These are phyloP conservation scores for Penicillium sp. DNA, from an alignment of 2,329 filamentous ascomycete species.

Conservation along the genomic window DNA sequence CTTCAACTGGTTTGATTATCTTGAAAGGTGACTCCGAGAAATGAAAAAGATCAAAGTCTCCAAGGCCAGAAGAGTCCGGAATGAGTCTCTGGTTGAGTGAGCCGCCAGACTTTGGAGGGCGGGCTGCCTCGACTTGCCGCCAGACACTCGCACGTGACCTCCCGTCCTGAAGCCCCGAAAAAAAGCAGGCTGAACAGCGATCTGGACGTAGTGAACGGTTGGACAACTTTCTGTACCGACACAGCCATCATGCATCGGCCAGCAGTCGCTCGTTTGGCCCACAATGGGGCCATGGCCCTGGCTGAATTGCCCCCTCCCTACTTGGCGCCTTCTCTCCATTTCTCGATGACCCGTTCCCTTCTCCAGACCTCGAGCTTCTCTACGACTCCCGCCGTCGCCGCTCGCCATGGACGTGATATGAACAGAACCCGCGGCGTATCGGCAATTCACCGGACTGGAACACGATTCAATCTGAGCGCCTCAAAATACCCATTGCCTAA, in stretches of 20 bases:
- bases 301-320: conserved; percentile 47
- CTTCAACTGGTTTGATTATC: background rate
- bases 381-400: conserved; percentile 56
- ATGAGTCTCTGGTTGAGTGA: background rate
- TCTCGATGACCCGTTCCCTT: conserved; percentile 33
- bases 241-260: conserved; percentile 41
- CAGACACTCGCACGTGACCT: conserved; percentile 27
- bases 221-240: conserved; percentile 9
- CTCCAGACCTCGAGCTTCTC: conserved; percentile 47
- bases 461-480: conserved; percentile 72
- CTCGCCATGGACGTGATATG: conserved; percentile 65
- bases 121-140: conserved; percentile 6
- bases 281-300: conserved; percentile 36
- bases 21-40: background rate
- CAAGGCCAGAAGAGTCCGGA: background rate
- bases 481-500: conserved; percentile 71
- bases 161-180: conserved; percentile 26
- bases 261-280: conserved; percentile 35
- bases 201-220: conserved; percentile 11
- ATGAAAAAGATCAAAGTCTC: background rate
- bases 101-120: background rate
- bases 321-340: conserved; percentile 46
- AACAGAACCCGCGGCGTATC: conserved; percentile 82
- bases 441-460: conserved; percentile 74
- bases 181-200: conserved; percentile 13